Evolutionary conservation across 1,284 basidiomycete genomes (phyloP), one percentile per base, ranked within the genome.

Genomic region (Leucoagaricus sp.): DNA sequence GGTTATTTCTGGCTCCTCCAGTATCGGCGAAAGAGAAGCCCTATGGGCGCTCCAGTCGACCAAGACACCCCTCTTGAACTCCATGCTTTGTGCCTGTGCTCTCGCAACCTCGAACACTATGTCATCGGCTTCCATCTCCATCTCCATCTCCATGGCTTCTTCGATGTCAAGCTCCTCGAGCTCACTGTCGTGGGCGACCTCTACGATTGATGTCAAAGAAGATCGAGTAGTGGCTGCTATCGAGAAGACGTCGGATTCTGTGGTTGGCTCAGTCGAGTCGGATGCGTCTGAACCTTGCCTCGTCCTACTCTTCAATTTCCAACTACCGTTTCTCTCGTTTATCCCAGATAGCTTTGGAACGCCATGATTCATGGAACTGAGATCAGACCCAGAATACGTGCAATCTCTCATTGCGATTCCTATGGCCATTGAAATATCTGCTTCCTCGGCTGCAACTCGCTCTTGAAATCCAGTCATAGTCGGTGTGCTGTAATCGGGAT

Each of bases 81-180:
- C 75, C 62, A 82, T 69, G 58, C 78, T 82, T 63, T 72, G 75
- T 38, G 78, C 75, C 41, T 75, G 77, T 2, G 71, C 78, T 9
- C 76, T 71, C 58, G 70, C 72, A 36, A 80, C 68, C 55, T 81
- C 76, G 59, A 75, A 79, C 13, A 25, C n/a, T 10, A 33, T 53
- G n/a, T 53, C 56, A 8, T 52, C 53, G 25, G 40, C 25, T 19
- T n/a, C 33, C 15, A 65, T 65, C 38, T 72, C 75, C 15, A 65
- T 65, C 38, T 72, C 75, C 13, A 63, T 62, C 28, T 68, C 66
- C 21, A 68, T 67, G 17, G 70, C 64, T 29, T 56, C 61, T 33
- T 62, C 58, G 3, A 34, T 9, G 15, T 28, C 44, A 33, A 63
- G 57, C n/a, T 61, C 58, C 17, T 28, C 49, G 15, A 34, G 6